A percentile compares a stretch with the other conserved stretches of the same genome.
Evolutionary conservation across 2,329 filamentous ascomycete genomes (phyloP).

Genomic region (Pseudonectria foliicola): DNA sequence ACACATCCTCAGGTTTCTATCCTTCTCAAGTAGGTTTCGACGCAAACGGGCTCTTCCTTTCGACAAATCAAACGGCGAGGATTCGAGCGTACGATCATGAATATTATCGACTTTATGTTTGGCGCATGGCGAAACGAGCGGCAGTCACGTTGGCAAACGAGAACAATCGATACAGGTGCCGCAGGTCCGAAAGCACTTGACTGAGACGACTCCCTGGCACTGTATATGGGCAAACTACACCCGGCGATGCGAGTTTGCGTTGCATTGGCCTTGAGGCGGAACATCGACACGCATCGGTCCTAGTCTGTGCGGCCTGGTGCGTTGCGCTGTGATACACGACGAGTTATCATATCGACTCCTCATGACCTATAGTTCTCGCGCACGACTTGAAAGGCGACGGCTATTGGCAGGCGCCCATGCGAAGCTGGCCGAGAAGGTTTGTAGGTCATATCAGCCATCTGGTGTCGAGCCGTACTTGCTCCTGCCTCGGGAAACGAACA

Average conservation of each 20-base stretch:
- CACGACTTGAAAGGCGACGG: too few species aligned
- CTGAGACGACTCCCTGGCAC: background rate
- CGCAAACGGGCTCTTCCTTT: conserved; percentile 10
- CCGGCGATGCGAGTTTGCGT: conserved; percentile 4
- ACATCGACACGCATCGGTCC: too few species aligned
- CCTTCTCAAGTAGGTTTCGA: conserved; percentile 27
- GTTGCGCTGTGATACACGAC: too few species aligned
- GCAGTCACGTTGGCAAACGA: conserved; percentile 5
- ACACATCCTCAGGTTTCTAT: conserved; percentile 25
- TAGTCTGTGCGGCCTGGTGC: too few species aligned
- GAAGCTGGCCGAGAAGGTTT: too few species aligned
- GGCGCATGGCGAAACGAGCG: background rate
- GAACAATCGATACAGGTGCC: background rate
- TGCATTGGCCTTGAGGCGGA: conserved; percentile 1
- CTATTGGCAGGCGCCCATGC: too few species aligned
- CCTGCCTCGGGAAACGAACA: too few species aligned
- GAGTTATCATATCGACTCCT: too few species aligned
- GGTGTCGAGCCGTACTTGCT: too few species aligned
- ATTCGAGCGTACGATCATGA: conserved; percentile 10
- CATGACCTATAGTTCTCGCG: too few species aligned
- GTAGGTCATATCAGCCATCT: too few species aligned
- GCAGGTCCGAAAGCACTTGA: conserved; percentile 1
- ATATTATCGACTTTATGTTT: conserved; percentile 3
- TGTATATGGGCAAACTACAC: background rate
- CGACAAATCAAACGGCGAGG: conserved; percentile 15